These are phyloP conservation scores for Zoysia pacifica DNA, from an alignment of 176 grass and related monocot genomes.

Conservation along the genomic window DNA sequence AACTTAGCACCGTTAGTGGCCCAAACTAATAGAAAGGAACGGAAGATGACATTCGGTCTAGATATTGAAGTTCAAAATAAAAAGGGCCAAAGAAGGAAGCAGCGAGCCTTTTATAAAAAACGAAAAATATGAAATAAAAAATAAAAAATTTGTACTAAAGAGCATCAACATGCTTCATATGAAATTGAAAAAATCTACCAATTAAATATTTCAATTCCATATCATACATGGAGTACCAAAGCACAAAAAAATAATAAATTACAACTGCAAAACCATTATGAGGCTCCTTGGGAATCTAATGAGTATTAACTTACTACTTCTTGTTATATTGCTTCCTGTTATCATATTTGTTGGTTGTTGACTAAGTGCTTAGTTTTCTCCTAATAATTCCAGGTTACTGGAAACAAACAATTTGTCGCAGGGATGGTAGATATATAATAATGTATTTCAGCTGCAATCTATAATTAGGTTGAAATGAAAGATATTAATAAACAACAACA, in stretches of 20 bases:
- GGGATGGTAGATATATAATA: constrained; percentile 10
- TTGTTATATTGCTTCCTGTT: background rate
- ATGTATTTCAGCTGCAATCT: background rate
- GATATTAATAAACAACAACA: no score
- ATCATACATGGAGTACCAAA: background rate
- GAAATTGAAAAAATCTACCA: background rate
- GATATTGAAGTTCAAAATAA: no score
- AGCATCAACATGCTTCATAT: background rate
- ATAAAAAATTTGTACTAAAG: background rate
- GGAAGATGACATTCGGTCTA: no score
- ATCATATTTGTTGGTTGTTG: background rate
- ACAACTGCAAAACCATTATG: background rate
- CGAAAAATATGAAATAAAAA: no score
- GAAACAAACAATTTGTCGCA: background rate
- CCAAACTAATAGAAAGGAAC: no score
- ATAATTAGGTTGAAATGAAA: background rate
- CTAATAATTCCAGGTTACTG: background rate
- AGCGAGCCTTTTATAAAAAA: no score
- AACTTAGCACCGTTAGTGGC: no score
- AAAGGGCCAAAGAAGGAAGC: no score
- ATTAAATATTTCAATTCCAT: constrained; percentile 11
- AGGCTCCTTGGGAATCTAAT: background rate
- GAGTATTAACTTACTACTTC: background rate
- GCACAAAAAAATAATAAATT: background rate
- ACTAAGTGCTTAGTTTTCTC: constrained; percentile 28